Base-by-base conservation (phyloP, 140 eudicot species). In the Cichorium intybus region DNA sequence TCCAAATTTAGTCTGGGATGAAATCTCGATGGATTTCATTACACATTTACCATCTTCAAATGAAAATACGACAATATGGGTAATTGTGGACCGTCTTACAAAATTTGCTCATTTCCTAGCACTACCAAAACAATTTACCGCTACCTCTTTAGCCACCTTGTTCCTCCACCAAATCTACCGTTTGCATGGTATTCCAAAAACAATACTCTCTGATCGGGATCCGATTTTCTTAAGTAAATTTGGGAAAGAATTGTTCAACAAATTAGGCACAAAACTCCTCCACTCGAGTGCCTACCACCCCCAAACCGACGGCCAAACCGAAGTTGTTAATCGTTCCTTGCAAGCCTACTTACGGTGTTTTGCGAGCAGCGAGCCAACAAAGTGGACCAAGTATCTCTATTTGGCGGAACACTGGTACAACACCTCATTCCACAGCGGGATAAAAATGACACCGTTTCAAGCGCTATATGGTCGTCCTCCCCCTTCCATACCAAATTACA, bases 11-110 rank as follows among this genome's bases (percentile, higher is more conserved):
- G 35, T 57, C 0, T 57, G 24, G 63, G 14, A 57, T 10, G 37
- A 33, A 0, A 26, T 58, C 3, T 58, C 64, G 4, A 58, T 58
- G 64, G 64, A 58, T 16, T 58, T 58, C 10, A 58, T 58, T 17
- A 58, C 47, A 15, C 16, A 58, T 27, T 6, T 31, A 0, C 64
- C 64, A 0, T 2, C 43, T 11, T 58, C 64, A 4, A 2, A 18
- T 1, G 7, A 27, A 2, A 33, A 58, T 4, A 15, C 64, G 4
- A n/a, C 64, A 2, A 58, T 58, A 6, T 58, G 37, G 16, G 64
- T 58, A 0, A 47, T 58, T 10, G 64, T 58, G 6, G 64, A 58
- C 10, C 64, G 64, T 28, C 21, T 58, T n/a, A n/a, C 64, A 2
- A 58, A 29, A n/a, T 31, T 27, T 18, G 64, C 47, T 9, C 64